Evolutionary conservation across 495 filamentous ascomycete species (phyloP), one percentile per base, ranked within the genome.

Genomic region (Talaromyces wortmannii): DNA sequence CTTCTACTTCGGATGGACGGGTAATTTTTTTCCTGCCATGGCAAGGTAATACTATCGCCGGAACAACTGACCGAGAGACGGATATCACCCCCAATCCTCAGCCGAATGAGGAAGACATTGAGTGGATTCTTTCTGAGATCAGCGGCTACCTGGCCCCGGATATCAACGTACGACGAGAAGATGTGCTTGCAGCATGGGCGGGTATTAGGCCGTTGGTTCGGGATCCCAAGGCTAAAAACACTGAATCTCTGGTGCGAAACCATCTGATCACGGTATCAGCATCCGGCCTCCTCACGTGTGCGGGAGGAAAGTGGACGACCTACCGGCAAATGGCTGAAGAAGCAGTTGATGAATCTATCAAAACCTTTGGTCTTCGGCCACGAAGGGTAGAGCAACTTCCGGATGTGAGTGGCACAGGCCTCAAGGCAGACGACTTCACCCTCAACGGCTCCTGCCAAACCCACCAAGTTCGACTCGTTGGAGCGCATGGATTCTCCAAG

Each of bases 21-120:
- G 94, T 98, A 43, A 97, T 97, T 62, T 98, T 98, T 84, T 98
- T 98, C 82, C 82, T 98, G 31, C 94, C 94, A 15, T 98, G 94
- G 94, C 92, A 97, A 72, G 94, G 94, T 48, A 98, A 98, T 73
- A 98, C 94, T 30, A 97, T 98, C 63, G 94, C 94, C 18, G 94
- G 94, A 57, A 98, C 94, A 16, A 98, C 94, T 7, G 94, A 98
- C 61, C 86, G 89, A 17, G 87, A 92, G 6, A 87, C 89, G n/a
- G 72, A 74, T 17, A 87, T 98, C 53, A 82, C 83, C 7, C 78
- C 77, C n/a, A 90, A 95, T 61, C 94, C 94, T 0, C 72, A 96
- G 31, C 90, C 94, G 7, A 86, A 87, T 44, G 94, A 98, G 72
- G 82, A 91, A 57, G 94, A 96, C 52, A 97, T 98, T 62, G 83